Base-by-base conservation (phyloP, 768 basidiomycete species). In the Serendipita sp. region DNA sequence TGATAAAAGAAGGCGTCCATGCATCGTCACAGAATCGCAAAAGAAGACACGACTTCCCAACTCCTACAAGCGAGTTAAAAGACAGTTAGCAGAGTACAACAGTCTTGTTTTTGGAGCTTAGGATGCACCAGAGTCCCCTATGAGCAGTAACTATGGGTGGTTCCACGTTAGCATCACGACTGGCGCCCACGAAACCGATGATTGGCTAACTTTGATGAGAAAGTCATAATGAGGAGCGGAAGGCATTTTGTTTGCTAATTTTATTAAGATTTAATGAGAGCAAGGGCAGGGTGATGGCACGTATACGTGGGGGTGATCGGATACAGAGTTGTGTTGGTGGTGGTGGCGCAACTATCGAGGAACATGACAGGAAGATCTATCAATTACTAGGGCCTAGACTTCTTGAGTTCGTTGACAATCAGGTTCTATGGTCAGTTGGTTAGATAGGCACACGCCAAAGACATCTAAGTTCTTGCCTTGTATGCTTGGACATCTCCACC, bases 1-100 rank as follows among this genome's bases (percentile, higher is more conserved):
- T 97, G 77, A 97, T 98, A 80, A 97, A 98, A 48, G 90, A 93
- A 56, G 94, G 94, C 38, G 96, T 98, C 93, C 94, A 99, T 68
- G 94, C 90, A 76, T 99, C 96, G 79, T 98, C 96, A 74, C 93
- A 97, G 84, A 99, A 99, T 68, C 92, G 88, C 67, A 92, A 82
- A 63, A 93, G 80, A n/a, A 93, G 81, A 77, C 90, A 92, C 32
- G 94, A 98, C 80, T 99, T 94, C 68, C 95, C 92, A 70, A 96
- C 94, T 76, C 92, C 92, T 86, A 45, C 11, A 32, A 34, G 70
- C 56, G 45, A 70, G 66, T 34, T 67, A 66, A 67, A 28, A 63
- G n/a, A 35, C 52, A 51, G 44, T 64, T 34, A 35, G 47, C 28
- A 28, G 3, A 38, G n/a, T 16, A 38, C 44, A 47, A 18, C 36